Evolutionary conservation across 306 rosid genomes (phyloP).

Genomic region (Quercus bicolor): DNA sequence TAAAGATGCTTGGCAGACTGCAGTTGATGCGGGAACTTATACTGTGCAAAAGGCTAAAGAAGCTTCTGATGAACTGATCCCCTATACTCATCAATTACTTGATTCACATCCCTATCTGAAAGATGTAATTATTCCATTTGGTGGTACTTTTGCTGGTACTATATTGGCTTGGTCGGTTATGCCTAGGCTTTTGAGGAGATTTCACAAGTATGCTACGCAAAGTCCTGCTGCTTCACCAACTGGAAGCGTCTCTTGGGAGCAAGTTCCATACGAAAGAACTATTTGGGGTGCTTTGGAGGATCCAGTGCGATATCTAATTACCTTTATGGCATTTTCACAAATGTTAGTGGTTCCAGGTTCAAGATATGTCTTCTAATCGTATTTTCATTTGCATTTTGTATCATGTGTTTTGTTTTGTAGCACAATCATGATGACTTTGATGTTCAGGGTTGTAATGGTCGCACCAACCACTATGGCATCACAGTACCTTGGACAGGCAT

Average conservation of each 20-base stretch:
- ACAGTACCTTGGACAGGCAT: slow-evolving; percentile 59
- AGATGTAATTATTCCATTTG: slow-evolving; percentile 57
- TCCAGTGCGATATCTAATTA: slow-evolving; percentile 72
- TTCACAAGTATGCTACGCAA: slow-evolving; percentile 65
- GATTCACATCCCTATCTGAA: slow-evolving; percentile 70
- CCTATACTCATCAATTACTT: slow-evolving; percentile 56
- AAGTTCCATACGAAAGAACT: slow-evolving; percentile 74
- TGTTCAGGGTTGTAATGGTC: slow-evolving; percentile 72
- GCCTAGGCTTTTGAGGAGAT: slow-evolving; percentile 76
- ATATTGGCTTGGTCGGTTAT: slow-evolving; percentile 78
- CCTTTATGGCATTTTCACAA: slow-evolving; percentile 81
- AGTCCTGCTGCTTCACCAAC: slow-evolving; percentile 50
- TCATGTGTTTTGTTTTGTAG: slow-evolving; percentile 15
- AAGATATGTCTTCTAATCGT: slow-evolving; percentile 2
- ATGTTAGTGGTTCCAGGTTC: slow-evolving; percentile 53
- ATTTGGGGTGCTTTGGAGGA: slow-evolving; percentile 96
- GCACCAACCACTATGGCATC: slow-evolving; percentile 82
- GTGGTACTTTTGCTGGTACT: slow-evolving; percentile 57
- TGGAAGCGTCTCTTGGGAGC: slow-evolving; percentile 29
- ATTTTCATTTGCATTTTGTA: slow-evolving; percentile 4
- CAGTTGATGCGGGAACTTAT: slow-evolving; percentile 47
- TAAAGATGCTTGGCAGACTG: slow-evolving; percentile 59
- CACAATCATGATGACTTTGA: slow-evolving; percentile 26
- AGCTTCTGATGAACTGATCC: slow-evolving; percentile 56
- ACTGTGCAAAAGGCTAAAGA: slow-evolving; percentile 63